Percentiles rank a stretch among this genome's conserved stretches.
Conservation (phyloP, 371 early-diverging fungal genomes). For the Mucor piriformis region DNA sequence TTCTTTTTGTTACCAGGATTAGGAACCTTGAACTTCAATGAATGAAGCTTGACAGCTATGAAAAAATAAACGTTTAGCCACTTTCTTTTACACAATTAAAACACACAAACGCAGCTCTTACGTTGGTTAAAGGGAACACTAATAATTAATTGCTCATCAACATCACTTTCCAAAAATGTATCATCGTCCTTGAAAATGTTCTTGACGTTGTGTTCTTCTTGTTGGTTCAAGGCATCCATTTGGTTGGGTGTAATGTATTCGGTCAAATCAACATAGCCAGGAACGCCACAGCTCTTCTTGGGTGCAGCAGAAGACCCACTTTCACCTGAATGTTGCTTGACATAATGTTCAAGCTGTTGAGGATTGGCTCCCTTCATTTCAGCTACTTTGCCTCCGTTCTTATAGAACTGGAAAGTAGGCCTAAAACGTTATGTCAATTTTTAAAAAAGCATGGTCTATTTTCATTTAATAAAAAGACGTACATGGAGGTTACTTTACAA, state of each 20-base stretch:
- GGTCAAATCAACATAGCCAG: constrained; percentile 70
- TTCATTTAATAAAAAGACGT: constrained; percentile 3
- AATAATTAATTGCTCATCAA: constrained; percentile 92
- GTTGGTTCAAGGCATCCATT: constrained; percentile 88
- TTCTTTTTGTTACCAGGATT: constrained; percentile 43
- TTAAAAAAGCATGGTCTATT: neutral
- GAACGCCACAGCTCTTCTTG: constrained; percentile 49
- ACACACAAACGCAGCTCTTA: no score
- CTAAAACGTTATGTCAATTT: constrained; percentile 20
- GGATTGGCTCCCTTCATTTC: constrained; percentile 75
- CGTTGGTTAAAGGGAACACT: constrained; percentile 85
- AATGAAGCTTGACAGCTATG: constrained; percentile 83
- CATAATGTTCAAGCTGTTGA: constrained; percentile 49
- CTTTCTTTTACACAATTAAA: neutral
- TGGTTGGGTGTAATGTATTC: constrained; percentile 73
- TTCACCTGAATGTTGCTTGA: constrained; percentile 65
- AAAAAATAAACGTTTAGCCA: neutral
- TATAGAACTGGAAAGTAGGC: constrained; percentile 71
- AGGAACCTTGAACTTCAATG: constrained; percentile 75
- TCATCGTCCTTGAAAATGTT: constrained; percentile 78
- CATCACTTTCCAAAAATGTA: constrained; percentile 81
- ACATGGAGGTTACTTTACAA: constrained; percentile 47
- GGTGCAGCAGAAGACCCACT: constrained; percentile 6
- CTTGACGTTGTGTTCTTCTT: constrained; percentile 70
- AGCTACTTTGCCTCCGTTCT: constrained; percentile 62